Evolutionary conservation across 192 early-diverging fungal species (phyloP), one percentile per base, ranked within the genome.

Genomic region (Gryganskiella cystojenkinii): DNA sequence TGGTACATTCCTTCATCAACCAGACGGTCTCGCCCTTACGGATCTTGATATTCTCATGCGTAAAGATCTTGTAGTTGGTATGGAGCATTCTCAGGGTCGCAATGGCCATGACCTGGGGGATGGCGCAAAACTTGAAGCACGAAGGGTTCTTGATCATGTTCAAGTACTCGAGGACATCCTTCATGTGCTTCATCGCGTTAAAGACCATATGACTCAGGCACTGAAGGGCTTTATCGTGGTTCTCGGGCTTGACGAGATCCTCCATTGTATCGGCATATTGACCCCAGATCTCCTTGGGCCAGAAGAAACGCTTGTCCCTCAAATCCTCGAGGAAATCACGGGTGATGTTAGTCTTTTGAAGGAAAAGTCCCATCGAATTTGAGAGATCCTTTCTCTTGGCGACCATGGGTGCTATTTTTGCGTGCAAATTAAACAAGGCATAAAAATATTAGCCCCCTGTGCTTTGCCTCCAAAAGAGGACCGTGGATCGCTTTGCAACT

Each of bases 91-190:
- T 84, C 20, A 99, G 80, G 2, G 96, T 93, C 28, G 98, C 92
- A 70, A 99, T 94, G 14, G 98, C 98, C 98, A 99, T 99, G 19
- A 98, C 92, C 86, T 99, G 97, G n/a, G 98, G 98, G 61, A 99
- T 99, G 15, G 98, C 98, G 71, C 94, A 95, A 79, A 99, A 99
- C 67, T 89, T 91, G 80, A 99, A 95, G 44, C 96, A 90, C 2
- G 90, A 88, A 25, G 88, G 90, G 61, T 98, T 92, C 52, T 84
- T 71, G 54, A 99, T 84, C 52, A 84, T 71, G 47, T 79, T 80
- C 80, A 99, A 83, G 79, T 99, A 99, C 46, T 90, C 92, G 28
- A 99, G 83, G 57, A 92, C 92, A 59, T 93, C 90, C 35, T 95
- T 94, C 4, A 97, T 92, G 56, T 94, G 91, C 73, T 85, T 70